phyloP scores from a whole-genome alignment of 2,329 filamentous ascomycete species.

The Pestalotiopsis sp. region DNA sequence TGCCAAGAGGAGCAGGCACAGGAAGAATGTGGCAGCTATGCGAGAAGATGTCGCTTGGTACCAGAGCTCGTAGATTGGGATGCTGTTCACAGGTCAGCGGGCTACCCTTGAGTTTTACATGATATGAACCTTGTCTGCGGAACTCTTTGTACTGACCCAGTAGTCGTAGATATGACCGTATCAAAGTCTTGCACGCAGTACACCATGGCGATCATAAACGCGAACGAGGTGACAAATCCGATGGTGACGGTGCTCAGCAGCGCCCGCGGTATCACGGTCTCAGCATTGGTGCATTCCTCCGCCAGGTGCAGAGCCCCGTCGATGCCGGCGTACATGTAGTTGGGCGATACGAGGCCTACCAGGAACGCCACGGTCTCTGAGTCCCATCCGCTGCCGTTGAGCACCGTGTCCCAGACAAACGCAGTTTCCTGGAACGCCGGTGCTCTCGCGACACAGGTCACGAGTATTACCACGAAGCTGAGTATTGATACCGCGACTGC shows the following conservation, averaged over 20 bases:
- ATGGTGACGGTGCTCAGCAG: neutral
- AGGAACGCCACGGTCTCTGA: neutral
- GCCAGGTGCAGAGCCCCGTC: neutral
- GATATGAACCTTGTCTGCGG: too few species aligned
- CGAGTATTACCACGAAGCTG: neutral
- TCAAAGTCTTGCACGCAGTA: conserved; percentile 1
- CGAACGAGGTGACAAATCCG: neutral
- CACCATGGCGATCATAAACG: neutral
- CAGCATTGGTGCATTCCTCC: neutral
- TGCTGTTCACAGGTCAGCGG: neutral
- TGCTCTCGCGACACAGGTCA: neutral
- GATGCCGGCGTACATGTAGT: neutral
- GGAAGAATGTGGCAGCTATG: neutral
- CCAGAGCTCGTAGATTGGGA: neutral
- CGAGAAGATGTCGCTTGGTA: neutral
- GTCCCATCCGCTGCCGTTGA: neutral
- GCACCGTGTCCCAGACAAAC: neutral
- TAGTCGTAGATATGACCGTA: neutral
- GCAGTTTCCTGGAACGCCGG: neutral
- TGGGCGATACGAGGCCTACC: neutral
- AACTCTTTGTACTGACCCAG: too few species aligned
- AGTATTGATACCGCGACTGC: neutral
- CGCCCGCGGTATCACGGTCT: neutral
- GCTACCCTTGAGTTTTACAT: too few species aligned
- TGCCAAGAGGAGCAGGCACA: neutral